Evolutionary conservation across 192 early-diverging fungal genomes (phyloP).

Genomic region (Entrophospora sp.): DNA sequence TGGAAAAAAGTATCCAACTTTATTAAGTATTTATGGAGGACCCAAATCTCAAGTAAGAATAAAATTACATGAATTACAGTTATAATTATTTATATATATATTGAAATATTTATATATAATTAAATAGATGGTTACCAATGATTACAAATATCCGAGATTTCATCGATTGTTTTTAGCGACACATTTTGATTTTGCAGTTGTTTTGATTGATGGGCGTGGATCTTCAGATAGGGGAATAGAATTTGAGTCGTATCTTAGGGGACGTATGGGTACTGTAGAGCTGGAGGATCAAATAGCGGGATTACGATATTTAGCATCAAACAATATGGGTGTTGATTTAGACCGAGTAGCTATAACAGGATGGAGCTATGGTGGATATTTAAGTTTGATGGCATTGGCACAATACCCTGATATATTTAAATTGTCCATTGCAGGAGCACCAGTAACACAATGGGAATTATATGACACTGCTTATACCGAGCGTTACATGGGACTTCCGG

Average conservation of each 20-base stretch:
- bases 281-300: constrained; percentile 54
- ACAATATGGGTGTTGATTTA: constrained; percentile 48
- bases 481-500: constrained; percentile 53
- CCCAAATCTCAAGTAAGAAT: constrained; percentile 51
- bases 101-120: background rate
- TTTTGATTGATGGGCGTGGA: constrained; percentile 60
- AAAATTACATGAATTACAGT: too few relatives aligned
- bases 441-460: constrained; percentile 64
- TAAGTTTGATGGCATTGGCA: constrained; percentile 54
- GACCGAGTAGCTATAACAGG: constrained; percentile 57
- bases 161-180: constrained; percentile 49
- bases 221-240: constrained; percentile 51
- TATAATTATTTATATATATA: too few relatives aligned
- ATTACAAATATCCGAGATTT: constrained; percentile 55
- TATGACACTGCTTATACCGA: constrained; percentile 71
- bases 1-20: constrained; percentile 47
- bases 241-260: constrained; percentile 49
- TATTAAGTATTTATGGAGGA: constrained; percentile 65
- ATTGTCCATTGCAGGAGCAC: constrained; percentile 58
- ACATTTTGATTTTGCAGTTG: constrained; percentile 43
- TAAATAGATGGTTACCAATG: constrained; percentile 54
- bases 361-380: constrained; percentile 71
- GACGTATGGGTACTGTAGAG: constrained; percentile 52
- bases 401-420: constrained; percentile 52
- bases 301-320: constrained; percentile 29